Conservation (phyloP, 2,329 filamentous ascomycete genomes). For the Aspergillus latus region DNA sequence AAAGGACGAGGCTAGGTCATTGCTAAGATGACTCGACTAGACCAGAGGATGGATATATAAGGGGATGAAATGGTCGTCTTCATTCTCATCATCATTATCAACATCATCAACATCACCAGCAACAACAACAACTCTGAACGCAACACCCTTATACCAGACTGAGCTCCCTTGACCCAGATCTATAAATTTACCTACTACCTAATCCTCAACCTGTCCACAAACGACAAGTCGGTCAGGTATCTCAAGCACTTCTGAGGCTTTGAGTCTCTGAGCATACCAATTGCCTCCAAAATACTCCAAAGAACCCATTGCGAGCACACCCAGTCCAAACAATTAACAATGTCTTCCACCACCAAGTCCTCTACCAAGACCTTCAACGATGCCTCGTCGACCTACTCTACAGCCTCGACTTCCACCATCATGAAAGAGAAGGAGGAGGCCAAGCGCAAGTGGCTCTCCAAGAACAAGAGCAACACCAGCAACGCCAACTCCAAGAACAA, state of each 20-base stretch:
- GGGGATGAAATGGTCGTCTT: background rate
- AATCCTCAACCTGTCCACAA: background rate
- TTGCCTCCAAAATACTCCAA: background rate
- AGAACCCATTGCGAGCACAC: background rate
- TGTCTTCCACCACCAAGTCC: constrained; percentile 9
- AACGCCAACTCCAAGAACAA: background rate
- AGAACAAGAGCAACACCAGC: constrained; percentile 2
- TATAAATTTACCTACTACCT: background rate
- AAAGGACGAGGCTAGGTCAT: background rate
- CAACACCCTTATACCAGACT: background rate
- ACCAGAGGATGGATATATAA: constrained; percentile 6
- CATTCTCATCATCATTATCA: background rate
- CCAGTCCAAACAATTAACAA: background rate
- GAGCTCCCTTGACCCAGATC: background rate
- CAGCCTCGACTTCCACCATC: constrained; percentile 5
- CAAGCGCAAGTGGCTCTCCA: constrained; percentile 9
- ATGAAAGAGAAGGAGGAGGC: constrained; percentile 10
- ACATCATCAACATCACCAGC: background rate
- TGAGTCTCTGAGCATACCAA: background rate
- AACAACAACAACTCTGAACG: too few species aligned
- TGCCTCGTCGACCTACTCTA: constrained; percentile 8
- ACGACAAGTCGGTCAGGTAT: background rate
- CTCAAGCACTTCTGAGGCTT: background rate
- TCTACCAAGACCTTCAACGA: constrained; percentile 8
- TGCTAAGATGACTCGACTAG: background rate